A percentile compares a stretch with the other conserved stretches of the same genome.
Conservation (phyloP, 2,329 filamentous ascomycete species). For the Colletotrichum cuscutae region DNA sequence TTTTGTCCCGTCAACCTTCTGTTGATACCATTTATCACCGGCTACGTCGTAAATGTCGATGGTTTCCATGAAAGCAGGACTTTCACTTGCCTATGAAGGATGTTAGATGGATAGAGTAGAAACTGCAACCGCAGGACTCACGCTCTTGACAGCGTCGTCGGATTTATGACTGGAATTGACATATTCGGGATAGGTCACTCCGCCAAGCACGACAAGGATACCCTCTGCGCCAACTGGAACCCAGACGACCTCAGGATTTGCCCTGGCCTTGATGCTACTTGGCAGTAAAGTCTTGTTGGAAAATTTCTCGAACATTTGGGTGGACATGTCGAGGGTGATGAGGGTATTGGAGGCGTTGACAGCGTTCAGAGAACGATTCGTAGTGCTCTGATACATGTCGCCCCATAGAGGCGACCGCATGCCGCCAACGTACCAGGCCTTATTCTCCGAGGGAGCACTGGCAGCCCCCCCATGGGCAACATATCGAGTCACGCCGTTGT, state of each 20-base stretch:
- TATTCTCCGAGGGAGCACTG: constrained; percentile 75
- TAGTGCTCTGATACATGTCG: constrained; percentile 52
- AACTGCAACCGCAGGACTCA: constrained; percentile 41
- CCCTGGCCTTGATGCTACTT: constrained; percentile 60
- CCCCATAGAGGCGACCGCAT: constrained; percentile 62
- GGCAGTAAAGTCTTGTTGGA: constrained; percentile 63
- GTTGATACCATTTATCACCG: constrained; percentile 73
- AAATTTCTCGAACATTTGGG: constrained; percentile 63
- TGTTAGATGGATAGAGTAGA: constrained; percentile 35
- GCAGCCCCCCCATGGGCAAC: constrained; percentile 72
- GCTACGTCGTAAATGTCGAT: constrained; percentile 84
- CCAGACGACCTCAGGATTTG: constrained; percentile 75
- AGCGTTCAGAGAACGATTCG: constrained; percentile 50
- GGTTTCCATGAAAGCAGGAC: constrained; percentile 75
- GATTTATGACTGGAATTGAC: constrained; percentile 41
- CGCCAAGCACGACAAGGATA: constrained; percentile 81
- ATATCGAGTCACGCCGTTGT: constrained; percentile 65
- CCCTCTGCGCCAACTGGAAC: constrained; percentile 82
- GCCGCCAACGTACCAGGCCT: constrained; percentile 78
- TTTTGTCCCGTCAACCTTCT: constrained; percentile 67
- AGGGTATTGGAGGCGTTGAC: constrained; percentile 63
- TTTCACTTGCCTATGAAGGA: constrained; percentile 63
- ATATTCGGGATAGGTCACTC: constrained; percentile 72
- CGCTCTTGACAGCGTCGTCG: constrained; percentile 49
- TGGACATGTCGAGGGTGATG: constrained; percentile 69